Evolutionary conservation across 805 yeast genomes (phyloP).

Genomic region (Starmerella gropengiesseri): DNA sequence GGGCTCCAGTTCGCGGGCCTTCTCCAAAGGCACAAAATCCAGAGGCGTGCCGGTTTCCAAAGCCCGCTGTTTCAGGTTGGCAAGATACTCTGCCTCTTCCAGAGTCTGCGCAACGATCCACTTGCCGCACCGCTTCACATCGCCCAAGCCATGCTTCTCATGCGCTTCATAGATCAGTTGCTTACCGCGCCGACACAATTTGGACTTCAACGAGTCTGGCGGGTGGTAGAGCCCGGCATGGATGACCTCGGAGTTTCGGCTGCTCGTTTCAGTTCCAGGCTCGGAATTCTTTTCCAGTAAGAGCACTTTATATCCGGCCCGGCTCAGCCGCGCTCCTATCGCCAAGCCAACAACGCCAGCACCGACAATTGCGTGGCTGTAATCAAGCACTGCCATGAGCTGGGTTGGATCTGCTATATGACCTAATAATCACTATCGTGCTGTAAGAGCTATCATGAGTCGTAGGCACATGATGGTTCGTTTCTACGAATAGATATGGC

Average conservation of each 20-base stretch:
- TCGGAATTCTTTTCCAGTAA: constrained; percentile 57
- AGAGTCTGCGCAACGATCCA: constrained; percentile 80
- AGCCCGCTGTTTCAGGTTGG: constrained; percentile 42
- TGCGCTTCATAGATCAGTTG: constrained; percentile 46
- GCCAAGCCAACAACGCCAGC: constrained; percentile 83
- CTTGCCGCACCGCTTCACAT: constrained; percentile 53
- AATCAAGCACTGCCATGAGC: constrained; percentile 11
- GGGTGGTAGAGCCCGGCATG: constrained; percentile 89
- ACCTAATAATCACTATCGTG: no score
- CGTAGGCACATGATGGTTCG: no score
- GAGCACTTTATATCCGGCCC: constrained; percentile 41
- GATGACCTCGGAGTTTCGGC: constrained; percentile 86
- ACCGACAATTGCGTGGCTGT: constrained; percentile 56
- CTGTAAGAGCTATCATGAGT: no score
- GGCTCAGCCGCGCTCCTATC: constrained; percentile 56
- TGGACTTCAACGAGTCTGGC: constrained; percentile 49
- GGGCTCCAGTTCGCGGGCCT: constrained; percentile 49
- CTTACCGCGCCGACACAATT: constrained; percentile 67
- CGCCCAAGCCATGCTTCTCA: constrained; percentile 38
- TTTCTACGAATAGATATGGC: no score
- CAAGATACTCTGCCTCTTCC: constrained; percentile 47
- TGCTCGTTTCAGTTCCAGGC: constrained; percentile 70
- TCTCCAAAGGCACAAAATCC: constrained; percentile 38
- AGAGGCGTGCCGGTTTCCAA: constrained; percentile 46
- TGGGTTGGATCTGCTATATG: no score